Percentiles rank a stretch among this genome's conserved stretches.
Conservation (phyloP, 331 rosid species). For the Malus hybrid region DNA sequence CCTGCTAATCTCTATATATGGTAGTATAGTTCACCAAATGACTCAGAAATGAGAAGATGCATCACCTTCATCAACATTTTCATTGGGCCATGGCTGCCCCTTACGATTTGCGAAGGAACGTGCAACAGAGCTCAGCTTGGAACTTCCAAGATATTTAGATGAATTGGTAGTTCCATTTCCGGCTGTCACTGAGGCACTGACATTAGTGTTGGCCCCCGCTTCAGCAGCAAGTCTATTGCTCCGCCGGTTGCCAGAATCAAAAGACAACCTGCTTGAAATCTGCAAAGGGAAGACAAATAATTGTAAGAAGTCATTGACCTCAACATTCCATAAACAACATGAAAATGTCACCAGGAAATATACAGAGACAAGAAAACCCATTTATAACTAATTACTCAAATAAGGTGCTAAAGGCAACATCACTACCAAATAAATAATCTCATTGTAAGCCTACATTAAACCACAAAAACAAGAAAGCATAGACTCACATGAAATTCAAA, state of each 20-base stretch:
- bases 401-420: not conserved
- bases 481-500: not conserved
- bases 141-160: conserved; percentile 77
- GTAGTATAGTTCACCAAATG: not conserved
- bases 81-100: conserved; percentile 82
- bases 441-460: not conserved
- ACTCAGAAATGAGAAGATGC: not conserved
- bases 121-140: conserved; percentile 68
- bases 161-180: conserved; percentile 77
- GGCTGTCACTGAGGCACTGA: conserved; percentile 42
- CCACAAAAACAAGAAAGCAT: not conserved
- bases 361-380: not conserved
- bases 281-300: conserved; percentile 22
- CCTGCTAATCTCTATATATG: not conserved
- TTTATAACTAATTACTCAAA: not conserved
- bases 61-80: conserved; percentile 75
- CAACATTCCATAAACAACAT: not conserved
- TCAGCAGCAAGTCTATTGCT: conserved; percentile 82
- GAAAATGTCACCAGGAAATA: not conserved
- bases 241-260: conserved; percentile 94
- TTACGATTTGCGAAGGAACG: conserved; percentile 68
- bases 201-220: conserved; percentile 50
- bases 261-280: conserved; percentile 93
- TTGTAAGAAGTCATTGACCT: not conserved
- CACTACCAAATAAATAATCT: not conserved